Base-by-base conservation (phyloP, 768 basidiomycete species). In the Rhizopogon vulgaris region DNA sequence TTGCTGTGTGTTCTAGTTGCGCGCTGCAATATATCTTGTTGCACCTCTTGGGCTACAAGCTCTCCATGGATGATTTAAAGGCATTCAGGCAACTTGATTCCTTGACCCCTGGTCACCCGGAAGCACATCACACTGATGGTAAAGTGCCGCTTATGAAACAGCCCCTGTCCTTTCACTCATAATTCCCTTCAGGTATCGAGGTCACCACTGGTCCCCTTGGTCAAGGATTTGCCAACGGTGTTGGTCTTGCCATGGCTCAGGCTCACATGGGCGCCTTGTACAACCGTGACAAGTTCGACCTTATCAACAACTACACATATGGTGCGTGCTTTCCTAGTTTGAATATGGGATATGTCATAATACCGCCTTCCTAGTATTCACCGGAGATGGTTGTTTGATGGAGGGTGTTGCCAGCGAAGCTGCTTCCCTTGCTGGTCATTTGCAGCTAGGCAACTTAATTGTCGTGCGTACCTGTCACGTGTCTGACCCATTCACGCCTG, bases 181-280 rank as follows among this genome's bases (percentile, higher is more conserved):
- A 30, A 7, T 25, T 12, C 27, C 41, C 47, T 45, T 41, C 58
- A 84, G 82, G 84, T 54, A 78, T 90, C 43, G 89, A 91, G 72
- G 92, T 97, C 54, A 97, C 94, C 57, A 97, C 94, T 51, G 94
- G 94, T 50, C 94, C 94, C 56, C 84, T 97, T 30, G 94, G 94
- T 40, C 94, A 97, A 71, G 91, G 93, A 57, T 89, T 97, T 66
- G 83, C 87, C 56, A 95, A 94, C 64, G 92, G 83, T 55, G 92
- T 97, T 60, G 94, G 94, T 64, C 72, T 97, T 52, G 94, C 94
- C 48, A 92, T 95, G 52, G 94, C 90, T 18, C 88, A 94, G 71
- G 87, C 89, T 32, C 94, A 97, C 69, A 74, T 95, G 53, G 90
- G 76, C 41, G 92, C 92, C n/a, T 74, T 83, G 41, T 96, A 82